Evolutionary conservation across 208 protist species (phyloP), one percentile per base, ranked within the genome.

Genomic region (Trypanosoma boissoni): DNA sequence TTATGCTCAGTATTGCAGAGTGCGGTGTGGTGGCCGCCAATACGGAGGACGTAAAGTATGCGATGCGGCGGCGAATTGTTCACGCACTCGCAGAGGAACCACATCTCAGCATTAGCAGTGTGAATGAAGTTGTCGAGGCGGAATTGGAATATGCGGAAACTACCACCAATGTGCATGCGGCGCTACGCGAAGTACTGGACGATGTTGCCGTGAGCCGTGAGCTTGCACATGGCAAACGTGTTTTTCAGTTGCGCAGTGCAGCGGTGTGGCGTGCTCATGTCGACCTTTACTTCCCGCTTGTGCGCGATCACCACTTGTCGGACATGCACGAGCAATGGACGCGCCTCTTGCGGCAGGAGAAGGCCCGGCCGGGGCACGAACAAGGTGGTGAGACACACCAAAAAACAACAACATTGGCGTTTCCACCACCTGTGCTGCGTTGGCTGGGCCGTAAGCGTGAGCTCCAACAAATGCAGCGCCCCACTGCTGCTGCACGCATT

Each of bases 231-330:
- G 24, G 34, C 6, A 74, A 72, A 18, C 72, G 58, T 27, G 43
- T 75, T 21, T 88, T 87, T 73, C 55, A 62, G 21, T 20, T 93
- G 5, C 80, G 78, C 31, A 68, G 78, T 58, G 70, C 55, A 23
- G 43, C 32, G 28, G 72, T 60, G 53, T 93, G 80, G 83, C 48
- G 53, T 21, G 7, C 48, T 20, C 42, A 76, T 49, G 78, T 93
- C 3, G 58, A 62, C 37, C 44, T 88, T 3, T 93, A 88, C 56
- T 53, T 71, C 21, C 66, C 75, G n/a, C 34, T 57, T 27, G 39
- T 69, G 18, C 14, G 62, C 3, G 78, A 92, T 49, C 5, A 44
- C 8, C 44, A 72, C 18, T 51, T 77, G 26, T 50, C 63, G 21
- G 42, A 52, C 32, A 29, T 85, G n/a, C 62, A 74, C 64, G 52